Percentiles rank a stretch among this genome's conserved stretches.
These are phyloP conservation scores for Penicillium herquei DNA, from an alignment of 495 filamentous ascomycete species.

Conservation along the genomic window DNA sequence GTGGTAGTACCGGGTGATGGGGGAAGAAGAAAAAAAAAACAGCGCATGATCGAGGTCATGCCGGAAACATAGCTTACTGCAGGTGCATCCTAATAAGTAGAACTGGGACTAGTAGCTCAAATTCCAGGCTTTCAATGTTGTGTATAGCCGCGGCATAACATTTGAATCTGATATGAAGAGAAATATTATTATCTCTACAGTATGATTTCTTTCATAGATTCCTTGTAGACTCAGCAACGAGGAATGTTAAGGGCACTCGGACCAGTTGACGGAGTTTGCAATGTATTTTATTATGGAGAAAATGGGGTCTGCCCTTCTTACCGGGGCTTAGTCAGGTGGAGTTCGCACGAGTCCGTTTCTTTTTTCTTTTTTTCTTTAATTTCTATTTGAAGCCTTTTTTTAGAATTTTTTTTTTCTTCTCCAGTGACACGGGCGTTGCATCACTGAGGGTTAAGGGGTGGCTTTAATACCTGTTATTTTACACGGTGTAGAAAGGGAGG, in stretches of 20 bases:
- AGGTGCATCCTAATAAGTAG: neutral
- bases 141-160: too few relatives aligned
- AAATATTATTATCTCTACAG: too few relatives aligned
- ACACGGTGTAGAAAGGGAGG: neutral
- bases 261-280: too few relatives aligned
- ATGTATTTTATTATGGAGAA: neutral
- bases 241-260: neutral
- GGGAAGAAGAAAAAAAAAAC: neutral
- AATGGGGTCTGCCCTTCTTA: neutral
- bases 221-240: constrained; percentile 24
- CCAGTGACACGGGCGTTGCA: constrained; percentile 31
- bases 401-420: constrained; percentile 18
- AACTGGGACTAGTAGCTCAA: too few relatives aligned
- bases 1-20: constrained; percentile 30
- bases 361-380: constrained; percentile 4
- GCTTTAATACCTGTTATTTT: neutral
- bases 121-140: too few relatives aligned
- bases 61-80: neutral
- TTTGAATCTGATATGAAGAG: too few relatives aligned
- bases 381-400: constrained; percentile 18
- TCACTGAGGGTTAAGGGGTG: constrained; percentile 19
- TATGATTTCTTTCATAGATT: neutral
- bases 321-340: constrained; percentile 19
- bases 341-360: constrained; percentile 23
- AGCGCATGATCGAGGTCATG: neutral